Evolutionary conservation across 257 asterid species (phyloP).

Genomic region (Hygrophila difformis): DNA sequence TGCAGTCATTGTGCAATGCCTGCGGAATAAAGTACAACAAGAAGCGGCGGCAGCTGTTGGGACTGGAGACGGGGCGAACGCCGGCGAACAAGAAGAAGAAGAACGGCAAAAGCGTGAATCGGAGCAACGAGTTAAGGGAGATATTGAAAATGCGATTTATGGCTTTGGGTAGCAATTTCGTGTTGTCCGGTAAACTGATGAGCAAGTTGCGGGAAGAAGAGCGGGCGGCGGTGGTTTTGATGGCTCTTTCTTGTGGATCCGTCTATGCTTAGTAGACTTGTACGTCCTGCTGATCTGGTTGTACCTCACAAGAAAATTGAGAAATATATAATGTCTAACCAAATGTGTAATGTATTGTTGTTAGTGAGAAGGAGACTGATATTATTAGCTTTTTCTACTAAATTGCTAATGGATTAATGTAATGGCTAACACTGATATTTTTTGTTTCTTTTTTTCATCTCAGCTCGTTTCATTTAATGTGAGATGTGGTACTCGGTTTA

Average conservation of each 20-base stretch:
- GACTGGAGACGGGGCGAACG: conserved; percentile 34
- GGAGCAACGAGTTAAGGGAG: conserved; percentile 25
- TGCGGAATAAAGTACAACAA: conserved; percentile 89
- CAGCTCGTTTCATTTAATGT: too few relatives aligned
- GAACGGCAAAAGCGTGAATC: conserved; percentile 31
- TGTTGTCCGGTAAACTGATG: conserved; percentile 40
- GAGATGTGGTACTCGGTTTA: too few relatives aligned
- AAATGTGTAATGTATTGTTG: conserved; percentile 15
- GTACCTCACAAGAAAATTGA: conserved; percentile 14
- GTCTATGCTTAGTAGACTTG: conserved; percentile 36
- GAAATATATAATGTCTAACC: conserved; percentile 13
- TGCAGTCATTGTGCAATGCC: conserved; percentile 82
- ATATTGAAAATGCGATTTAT: conserved; percentile 48
- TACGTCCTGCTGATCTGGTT: conserved; percentile 15
- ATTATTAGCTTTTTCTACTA: conserved; percentile 1
- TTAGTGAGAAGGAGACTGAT: conserved; percentile 6
- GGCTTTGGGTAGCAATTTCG: conserved; percentile 38
- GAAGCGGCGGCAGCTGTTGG: conserved; percentile 67
- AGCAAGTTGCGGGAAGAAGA: conserved; percentile 73
- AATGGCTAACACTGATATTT: conserved; percentile 24
- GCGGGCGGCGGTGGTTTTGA: conserved; percentile 69
- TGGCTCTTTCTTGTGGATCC: conserved; percentile 85
- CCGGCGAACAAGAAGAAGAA: conserved; percentile 35
- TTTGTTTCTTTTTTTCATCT: conserved; percentile 1
- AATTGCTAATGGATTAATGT: conserved; percentile 18